phyloP scores from a whole-genome alignment of 495 filamentous ascomycete genomes.

The Cercophora samala region DNA sequence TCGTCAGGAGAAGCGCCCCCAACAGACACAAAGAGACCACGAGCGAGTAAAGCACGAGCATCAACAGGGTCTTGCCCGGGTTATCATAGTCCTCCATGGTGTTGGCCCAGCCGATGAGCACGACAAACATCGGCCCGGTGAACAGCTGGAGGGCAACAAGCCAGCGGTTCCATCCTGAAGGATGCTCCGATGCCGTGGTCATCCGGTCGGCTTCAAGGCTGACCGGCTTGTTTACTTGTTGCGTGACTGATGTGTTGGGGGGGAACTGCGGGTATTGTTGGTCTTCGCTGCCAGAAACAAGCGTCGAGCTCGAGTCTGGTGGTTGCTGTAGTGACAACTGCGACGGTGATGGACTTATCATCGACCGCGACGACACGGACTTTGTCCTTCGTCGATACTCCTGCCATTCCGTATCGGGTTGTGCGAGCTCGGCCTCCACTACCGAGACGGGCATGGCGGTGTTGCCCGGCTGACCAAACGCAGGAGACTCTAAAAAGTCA shows the following conservation, averaged over 20 bases:
- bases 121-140: constrained; percentile 80
- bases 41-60: constrained; percentile 64
- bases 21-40: constrained; percentile 65
- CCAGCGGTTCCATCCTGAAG: constrained; percentile 83
- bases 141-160: constrained; percentile 80
- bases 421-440: constrained; percentile 24
- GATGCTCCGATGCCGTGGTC: constrained; percentile 27
- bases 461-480: constrained; percentile 26
- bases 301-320: background rate
- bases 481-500: constrained; percentile 20
- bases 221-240: constrained; percentile 24
- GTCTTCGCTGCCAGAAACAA: background rate
- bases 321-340: constrained; percentile 5
- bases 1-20: constrained; percentile 59
- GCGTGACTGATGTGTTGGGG: background rate
- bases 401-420: constrained; percentile 50
- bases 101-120: constrained; percentile 73
- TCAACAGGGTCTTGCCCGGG: constrained; percentile 46
- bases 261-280: background rate
- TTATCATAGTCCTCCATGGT: constrained; percentile 49
- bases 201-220: constrained; percentile 26
- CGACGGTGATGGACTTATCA: constrained; percentile 20
- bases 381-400: constrained; percentile 47
- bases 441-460: constrained; percentile 33
- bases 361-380: constrained; percentile 28